Base-by-base conservation (phyloP, 116 monocot species). In the Papilionanthe hybrid region DNA sequence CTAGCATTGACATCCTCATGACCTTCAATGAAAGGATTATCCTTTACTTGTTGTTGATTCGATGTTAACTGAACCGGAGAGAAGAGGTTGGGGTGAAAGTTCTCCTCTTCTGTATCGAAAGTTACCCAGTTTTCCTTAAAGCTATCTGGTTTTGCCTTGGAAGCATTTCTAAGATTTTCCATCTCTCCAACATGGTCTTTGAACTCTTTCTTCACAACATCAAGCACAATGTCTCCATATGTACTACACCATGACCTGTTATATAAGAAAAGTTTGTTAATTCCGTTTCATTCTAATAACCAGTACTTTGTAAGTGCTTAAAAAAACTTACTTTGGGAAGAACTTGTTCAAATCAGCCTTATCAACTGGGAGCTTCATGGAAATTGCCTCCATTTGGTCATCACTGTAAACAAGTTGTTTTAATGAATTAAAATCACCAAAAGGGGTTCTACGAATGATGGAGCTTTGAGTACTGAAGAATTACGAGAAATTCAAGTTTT, bases 341-440 rank as follows among this genome's bases (percentile, higher is more conserved):
- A 91, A 92, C 25, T 81, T 84, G 32, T 88, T 88, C 82, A 94
- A 78, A 37, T 94, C 92, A 43, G 80, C 80, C 79, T 88, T 94
- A 75, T 94, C 92, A 1, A 84, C 75, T 1, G 95, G 90, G 55
- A 92, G 83, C 82, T 76, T 95, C 28, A 87, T 89, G 19, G 95
- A 95, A 77, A 95, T 94, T 28, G 85, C 89, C 37, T 95, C 92
- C 17, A 92, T 88, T 78, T 95, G 95, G 32, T 95, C 89, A 67
- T 88, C 78, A 83, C 95, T 95, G 80, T 5, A 7, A 71, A 41
- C 18, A n/a, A 30, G 13, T 42, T 37, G 32, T 27, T 18, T 50
- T 66, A 28, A 49, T 8, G 10, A 45, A 10, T 45, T 55, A 55
- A 5, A 68, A 29, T 75, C 12, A 15, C 23, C 25, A 44, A 65